Evolutionary conservation across 2,329 filamentous ascomycete genomes (phyloP), one percentile per base, ranked within the genome.

Genomic region (Trichoderma sp.): DNA sequence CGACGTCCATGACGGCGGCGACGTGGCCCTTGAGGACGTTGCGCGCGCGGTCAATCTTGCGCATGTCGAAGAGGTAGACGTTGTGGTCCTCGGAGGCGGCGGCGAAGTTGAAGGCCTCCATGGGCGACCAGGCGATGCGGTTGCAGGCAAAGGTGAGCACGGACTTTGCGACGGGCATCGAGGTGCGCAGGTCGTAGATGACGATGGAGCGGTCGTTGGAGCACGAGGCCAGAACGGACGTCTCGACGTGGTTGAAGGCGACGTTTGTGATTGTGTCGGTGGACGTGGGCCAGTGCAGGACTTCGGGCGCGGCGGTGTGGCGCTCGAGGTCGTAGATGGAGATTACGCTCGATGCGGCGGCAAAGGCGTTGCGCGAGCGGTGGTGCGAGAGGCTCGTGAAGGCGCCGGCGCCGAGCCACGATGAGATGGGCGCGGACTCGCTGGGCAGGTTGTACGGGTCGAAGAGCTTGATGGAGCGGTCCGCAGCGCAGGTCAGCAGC

Each of bases 71-170:
- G 70, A 97, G 87, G 72, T 84, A 84, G 72, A 91, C 86, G 79
- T 97, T 96, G 82, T 97, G 95, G 76, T 98, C 96, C 83, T 99
- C 96, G 74, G 92, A 96, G 14, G 93, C 96, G 34, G 94, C 89
- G 18, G 94, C 95, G 76, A 98, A 90, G 81, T 98, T 97, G 84
- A 97, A 97, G 8, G 94, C 92, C 79, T 97, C 94, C 90, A 97
- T 96, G 0, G 96, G 96, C 74, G 97, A 97, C 93, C 95, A 99
- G 54, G 91, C 86, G 64, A 97, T 86, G 59, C 90, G 87, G 81
- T 97, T 97, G 69, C 89, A 91, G 46, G 94, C 89, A 73, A 99
- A 91, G 65, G 88, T 92, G 73, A 98, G 87, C 14, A 94, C 86
- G 0, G 92, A 90, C 77, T 94, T 94, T 71, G 91, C 87, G 21